Percentiles rank a stretch among this genome's conserved stretches.
Conservation (phyloP, 768 basidiomycete species). For the Lactifluus subvellereus region DNA sequence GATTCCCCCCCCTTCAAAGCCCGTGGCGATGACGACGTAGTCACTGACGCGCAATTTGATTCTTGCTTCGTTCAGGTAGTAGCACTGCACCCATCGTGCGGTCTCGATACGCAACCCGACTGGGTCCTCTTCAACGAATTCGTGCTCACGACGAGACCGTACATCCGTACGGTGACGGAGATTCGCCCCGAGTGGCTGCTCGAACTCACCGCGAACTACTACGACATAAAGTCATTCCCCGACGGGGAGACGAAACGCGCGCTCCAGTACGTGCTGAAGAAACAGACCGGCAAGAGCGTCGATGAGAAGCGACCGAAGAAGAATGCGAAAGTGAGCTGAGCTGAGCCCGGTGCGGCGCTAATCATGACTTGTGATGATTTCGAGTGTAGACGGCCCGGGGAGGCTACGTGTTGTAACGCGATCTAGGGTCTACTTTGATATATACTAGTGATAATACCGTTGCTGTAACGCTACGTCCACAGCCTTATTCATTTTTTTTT, state of each 20-base stretch:
- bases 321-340: slow-evolving; percentile 5
- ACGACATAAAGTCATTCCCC: slow-evolving; percentile 57
- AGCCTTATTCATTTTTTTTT: not conserved
- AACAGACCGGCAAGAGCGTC: not conserved
- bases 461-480: not conserved
- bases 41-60: not conserved
- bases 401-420: not conserved
- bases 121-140: slow-evolving; percentile 96
- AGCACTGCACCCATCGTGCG: slow-evolving; percentile 78
- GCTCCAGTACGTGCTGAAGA: slow-evolving; percentile 15
- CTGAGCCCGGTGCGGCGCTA: not conserved
- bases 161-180: slow-evolving; percentile 89
- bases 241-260: slow-evolving; percentile 69
- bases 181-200: slow-evolving; percentile 80
- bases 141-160: slow-evolving; percentile 81
- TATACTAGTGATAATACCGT: not conserved
- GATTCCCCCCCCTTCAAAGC: slow-evolving; percentile 24
- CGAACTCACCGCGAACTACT: slow-evolving; percentile 61
- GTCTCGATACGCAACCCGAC: slow-evolving; percentile 80
- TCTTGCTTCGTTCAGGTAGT: slow-evolving; percentile 46
- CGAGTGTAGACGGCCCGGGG: not conserved
- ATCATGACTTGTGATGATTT: not conserved
- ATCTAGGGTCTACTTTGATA: not conserved
- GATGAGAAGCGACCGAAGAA: slow-evolving; percentile 5
- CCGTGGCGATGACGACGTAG: too few species aligned